Conservation (phyloP, 202 grass and related monocot genomes). For the Hordeum pubiflorum region DNA sequence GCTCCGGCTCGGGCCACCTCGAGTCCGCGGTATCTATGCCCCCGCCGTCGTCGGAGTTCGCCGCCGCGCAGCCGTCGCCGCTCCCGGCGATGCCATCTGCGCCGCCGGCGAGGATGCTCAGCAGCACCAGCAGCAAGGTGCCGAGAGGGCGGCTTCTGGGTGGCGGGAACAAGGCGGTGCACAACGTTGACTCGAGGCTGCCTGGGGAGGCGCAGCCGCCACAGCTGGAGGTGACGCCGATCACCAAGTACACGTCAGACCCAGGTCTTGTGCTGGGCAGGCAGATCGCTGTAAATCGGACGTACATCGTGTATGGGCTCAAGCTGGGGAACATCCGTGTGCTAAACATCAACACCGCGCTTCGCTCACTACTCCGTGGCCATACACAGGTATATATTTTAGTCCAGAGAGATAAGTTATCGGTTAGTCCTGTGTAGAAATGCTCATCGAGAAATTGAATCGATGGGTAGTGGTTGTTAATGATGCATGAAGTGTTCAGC, state of each 20-base stretch:
- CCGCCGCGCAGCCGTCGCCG: slow-evolving; percentile 23
- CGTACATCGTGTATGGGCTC: slow-evolving; percentile 92
- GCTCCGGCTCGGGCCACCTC: slow-evolving; percentile 41
- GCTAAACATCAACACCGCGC: slow-evolving; percentile 91
- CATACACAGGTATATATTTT: slow-evolving; percentile 65
- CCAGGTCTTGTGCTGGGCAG: slow-evolving; percentile 85
- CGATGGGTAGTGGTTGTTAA: neutral
- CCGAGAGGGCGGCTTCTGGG: slow-evolving; percentile 65
- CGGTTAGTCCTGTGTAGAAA: neutral
- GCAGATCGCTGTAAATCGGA: slow-evolving; percentile 90
- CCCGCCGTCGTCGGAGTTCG: slow-evolving; percentile 32
- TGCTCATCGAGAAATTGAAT: neutral
- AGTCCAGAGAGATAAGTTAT: neutral
- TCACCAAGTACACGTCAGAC: slow-evolving; percentile 95
- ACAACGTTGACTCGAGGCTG: slow-evolving; percentile 85
- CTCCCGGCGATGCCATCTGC: slow-evolving; percentile 65
- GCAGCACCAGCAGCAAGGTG: slow-evolving; percentile 80
- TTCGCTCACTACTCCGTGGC: slow-evolving; percentile 87
- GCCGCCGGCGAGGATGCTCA: slow-evolving; percentile 49
- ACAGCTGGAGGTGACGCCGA: slow-evolving; percentile 96
- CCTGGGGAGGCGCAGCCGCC: slow-evolving; percentile 79
- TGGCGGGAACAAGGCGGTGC: slow-evolving; percentile 55
- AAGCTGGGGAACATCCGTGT: slow-evolving; percentile 87
- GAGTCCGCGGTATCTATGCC: slow-evolving; percentile 78
- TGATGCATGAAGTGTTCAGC: neutral